phyloP scores from a whole-genome alignment of 208 protist genomes.

The Borovskyia barvae region DNA sequence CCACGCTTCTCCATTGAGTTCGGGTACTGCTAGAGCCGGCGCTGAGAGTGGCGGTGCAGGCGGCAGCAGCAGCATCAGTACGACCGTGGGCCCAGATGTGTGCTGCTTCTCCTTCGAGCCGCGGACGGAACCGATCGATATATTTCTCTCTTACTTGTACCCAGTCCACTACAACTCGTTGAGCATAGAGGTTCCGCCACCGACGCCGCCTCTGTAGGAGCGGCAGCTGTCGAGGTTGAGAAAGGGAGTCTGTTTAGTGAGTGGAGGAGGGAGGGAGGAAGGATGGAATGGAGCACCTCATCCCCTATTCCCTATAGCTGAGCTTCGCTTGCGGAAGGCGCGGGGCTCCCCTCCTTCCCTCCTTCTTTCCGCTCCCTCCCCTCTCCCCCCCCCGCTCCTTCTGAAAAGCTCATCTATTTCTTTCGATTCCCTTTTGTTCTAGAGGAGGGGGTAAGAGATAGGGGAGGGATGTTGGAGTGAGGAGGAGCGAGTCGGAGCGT shows the following conservation, averaged over 20 bases:
- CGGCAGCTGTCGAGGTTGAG: background rate
- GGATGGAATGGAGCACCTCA: no score
- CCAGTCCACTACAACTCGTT: slow-evolving; percentile 90
- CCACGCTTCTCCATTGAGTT: background rate
- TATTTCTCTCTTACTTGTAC: slow-evolving; percentile 89
- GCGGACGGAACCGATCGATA: slow-evolving; percentile 70
- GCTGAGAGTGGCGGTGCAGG: background rate
- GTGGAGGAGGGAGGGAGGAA: no score
- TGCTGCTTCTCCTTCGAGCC: slow-evolving; percentile 56
- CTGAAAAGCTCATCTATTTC: background rate
- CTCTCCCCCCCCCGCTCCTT: no score
- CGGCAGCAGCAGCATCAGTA: background rate
- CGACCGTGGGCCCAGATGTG: no score
- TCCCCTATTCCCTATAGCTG: no score
- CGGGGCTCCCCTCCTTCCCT: no score
- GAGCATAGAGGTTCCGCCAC: slow-evolving; percentile 11
- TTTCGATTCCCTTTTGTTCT: background rate
- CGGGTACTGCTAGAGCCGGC: background rate
- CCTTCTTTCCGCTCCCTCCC: no score
- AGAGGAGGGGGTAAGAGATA: background rate
- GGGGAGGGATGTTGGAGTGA: no score
- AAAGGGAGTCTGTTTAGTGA: no score
- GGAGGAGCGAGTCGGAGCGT: no score
- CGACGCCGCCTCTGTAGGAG: background rate
- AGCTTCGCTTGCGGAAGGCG: no score